phyloP scores from a whole-genome alignment of 1,139 yeast species.

The Saccharomyces hybrid region DNA sequence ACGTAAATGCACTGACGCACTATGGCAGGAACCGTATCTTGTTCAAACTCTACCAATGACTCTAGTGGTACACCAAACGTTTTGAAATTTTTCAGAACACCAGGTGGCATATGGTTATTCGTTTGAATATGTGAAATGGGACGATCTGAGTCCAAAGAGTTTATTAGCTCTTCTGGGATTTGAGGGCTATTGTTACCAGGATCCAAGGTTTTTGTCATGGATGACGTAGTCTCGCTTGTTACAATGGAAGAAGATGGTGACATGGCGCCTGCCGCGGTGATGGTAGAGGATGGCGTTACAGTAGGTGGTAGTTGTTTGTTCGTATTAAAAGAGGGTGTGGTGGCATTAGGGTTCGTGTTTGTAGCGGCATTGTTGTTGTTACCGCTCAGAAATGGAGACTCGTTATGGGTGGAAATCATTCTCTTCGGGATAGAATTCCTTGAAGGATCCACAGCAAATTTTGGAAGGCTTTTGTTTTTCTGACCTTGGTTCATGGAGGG shows the following conservation, averaged over 20 bases:
- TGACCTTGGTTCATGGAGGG: constrained; percentile 45
- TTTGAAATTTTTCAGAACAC: constrained; percentile 39
- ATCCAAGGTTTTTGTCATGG: constrained; percentile 15
- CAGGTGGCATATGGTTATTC: constrained; percentile 33
- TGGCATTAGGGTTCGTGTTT: not conserved
- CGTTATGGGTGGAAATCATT: constrained; percentile 29
- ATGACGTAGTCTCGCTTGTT: constrained; percentile 2
- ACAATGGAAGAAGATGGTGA: constrained; percentile 3
- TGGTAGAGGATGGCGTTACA: not conserved
- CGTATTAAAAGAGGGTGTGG: constrained; percentile 1
- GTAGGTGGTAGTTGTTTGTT: not conserved
- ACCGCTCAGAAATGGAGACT: constrained; percentile 22
- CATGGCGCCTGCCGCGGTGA: not conserved
- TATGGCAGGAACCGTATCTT: constrained; percentile 84
- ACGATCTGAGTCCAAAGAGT: constrained; percentile 21
- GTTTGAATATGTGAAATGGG: constrained; percentile 31
- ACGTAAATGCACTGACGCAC: constrained; percentile 85
- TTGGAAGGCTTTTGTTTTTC: constrained; percentile 14
- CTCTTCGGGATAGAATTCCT: constrained; percentile 30
- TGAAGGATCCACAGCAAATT: constrained; percentile 26
- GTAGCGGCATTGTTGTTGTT: not conserved
- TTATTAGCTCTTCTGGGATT: not conserved
- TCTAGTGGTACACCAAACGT: constrained; percentile 81
- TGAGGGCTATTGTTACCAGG: constrained; percentile 18
- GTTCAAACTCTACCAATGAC: constrained; percentile 68